Percentiles rank a stretch among this genome's conserved stretches.
Evolutionary conservation across 768 basidiomycete genomes (phyloP).

Genomic region (Macrolepiota albuminosa): DNA sequence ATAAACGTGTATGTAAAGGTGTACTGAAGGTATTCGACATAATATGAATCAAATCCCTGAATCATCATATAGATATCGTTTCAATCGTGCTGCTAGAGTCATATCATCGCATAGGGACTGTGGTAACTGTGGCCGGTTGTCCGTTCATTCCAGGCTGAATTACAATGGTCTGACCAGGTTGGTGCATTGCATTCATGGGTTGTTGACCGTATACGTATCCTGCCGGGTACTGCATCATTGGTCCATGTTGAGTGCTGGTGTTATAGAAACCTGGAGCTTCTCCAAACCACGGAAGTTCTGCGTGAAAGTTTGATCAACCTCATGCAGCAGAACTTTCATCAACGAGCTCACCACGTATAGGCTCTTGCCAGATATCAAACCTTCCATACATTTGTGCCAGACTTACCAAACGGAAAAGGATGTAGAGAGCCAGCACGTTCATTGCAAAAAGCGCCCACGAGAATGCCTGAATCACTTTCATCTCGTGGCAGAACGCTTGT

Average conservation of each 20-base stretch:
- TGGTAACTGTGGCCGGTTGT: conserved; percentile 54
- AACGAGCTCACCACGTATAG: conserved; percentile 40
- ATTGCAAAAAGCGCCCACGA: conserved; percentile 68
- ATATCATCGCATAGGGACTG: conserved; percentile 39
- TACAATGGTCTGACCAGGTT: conserved; percentile 58
- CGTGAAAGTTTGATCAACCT: not conserved
- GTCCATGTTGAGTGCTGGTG: conserved; percentile 31
- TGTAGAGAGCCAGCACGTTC: conserved; percentile 41
- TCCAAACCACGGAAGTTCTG: conserved; percentile 74
- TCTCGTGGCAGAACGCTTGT: conserved; percentile 64
- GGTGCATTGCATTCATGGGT: conserved; percentile 31
- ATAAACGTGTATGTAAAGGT: conserved; percentile 1
- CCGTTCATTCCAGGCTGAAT: conserved; percentile 66
- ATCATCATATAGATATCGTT: not conserved
- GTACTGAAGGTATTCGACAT: not conserved
- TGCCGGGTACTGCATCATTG: conserved; percentile 23
- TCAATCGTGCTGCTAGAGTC: not conserved
- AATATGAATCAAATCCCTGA: not conserved
- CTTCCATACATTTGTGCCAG: conserved; percentile 52
- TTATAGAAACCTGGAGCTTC: conserved; percentile 65
- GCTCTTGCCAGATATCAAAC: conserved; percentile 52
- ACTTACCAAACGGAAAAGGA: conserved; percentile 53
- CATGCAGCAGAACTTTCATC: not conserved
- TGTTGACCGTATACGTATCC: conserved; percentile 27
- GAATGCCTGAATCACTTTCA: conserved; percentile 75